These are phyloP conservation scores for Diaporthe ampelina DNA, from an alignment of 2,329 filamentous ascomycete genomes.

Conservation along the genomic window DNA sequence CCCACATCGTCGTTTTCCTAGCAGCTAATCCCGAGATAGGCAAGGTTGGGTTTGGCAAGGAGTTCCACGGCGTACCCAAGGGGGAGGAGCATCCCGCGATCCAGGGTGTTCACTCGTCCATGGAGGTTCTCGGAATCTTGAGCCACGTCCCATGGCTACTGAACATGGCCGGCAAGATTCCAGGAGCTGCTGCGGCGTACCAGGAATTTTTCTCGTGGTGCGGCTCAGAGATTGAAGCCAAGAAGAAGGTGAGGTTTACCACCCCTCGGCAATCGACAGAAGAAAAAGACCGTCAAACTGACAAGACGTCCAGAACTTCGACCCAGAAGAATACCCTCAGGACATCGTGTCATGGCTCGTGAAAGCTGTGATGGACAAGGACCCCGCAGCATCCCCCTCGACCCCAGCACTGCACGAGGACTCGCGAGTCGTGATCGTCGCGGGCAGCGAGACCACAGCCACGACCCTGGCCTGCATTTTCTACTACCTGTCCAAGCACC, in stretches of 20 bases:
- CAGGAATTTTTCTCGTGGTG: conserved; percentile 50
- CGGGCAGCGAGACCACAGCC: conserved; percentile 42
- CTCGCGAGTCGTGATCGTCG: conserved; percentile 45
- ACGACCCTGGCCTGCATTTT: conserved; percentile 39
- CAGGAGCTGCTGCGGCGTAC: conserved; percentile 48
- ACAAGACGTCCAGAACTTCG: conserved; percentile 42
- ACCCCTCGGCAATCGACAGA: too few relatives aligned
- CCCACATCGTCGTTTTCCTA: too few relatives aligned
- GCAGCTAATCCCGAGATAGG: conserved; percentile 28
- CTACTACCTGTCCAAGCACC: conserved; percentile 42
- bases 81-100: conserved; percentile 51
- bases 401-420: conserved; percentile 51
- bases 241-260: conserved; percentile 47
- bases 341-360: conserved; percentile 57
- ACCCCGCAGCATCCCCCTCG: conserved; percentile 51
- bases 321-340: conserved; percentile 47
- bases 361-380: conserved; percentile 54
- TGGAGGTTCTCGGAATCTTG: conserved; percentile 51
- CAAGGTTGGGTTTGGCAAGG: conserved; percentile 45
- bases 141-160: conserved; percentile 54
- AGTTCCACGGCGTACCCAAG: conserved; percentile 45
- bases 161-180: conserved; percentile 49
- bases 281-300: not conserved
- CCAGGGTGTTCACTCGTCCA: conserved; percentile 51
- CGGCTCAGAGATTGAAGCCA: conserved; percentile 48